phyloP scores from a whole-genome alignment of 2,329 filamentous ascomycete species.

The Fusarium sp. region DNA sequence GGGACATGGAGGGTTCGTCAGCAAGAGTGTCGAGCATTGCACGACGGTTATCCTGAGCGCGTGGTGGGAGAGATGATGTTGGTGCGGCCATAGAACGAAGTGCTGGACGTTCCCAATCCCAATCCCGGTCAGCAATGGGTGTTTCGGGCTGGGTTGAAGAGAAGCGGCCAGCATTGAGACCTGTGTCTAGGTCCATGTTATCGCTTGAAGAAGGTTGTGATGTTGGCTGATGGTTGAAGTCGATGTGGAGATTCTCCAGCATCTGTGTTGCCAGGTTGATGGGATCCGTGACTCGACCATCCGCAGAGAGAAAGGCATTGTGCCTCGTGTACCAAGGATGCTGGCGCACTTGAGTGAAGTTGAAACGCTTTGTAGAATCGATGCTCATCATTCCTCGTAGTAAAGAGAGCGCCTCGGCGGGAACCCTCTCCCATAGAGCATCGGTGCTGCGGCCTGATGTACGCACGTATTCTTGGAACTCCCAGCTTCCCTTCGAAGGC shows the following conservation, averaged over 20 bases:
- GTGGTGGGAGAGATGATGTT: conserved; percentile 53
- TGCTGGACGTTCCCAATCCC: conserved; percentile 88
- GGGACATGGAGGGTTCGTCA: conserved; percentile 88
- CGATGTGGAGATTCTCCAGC: conserved; percentile 91
- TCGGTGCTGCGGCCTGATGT: conserved; percentile 87
- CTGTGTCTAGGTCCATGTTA: conserved; percentile 79
- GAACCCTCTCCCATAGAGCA: conserved; percentile 86
- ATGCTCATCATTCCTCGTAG: conserved; percentile 94
- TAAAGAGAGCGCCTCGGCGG: conserved; percentile 81
- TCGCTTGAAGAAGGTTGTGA: conserved; percentile 61
- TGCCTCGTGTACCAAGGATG: conserved; percentile 95
- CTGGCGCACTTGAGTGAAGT: conserved; percentile 86
- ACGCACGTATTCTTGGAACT: conserved; percentile 89
- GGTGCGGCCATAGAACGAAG: conserved; percentile 66
- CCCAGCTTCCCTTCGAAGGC: conserved; percentile 87
- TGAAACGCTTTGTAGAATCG: conserved; percentile 81
- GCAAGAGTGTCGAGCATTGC: conserved; percentile 75
- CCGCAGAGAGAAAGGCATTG: conserved; percentile 81
- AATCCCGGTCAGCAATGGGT: conserved; percentile 79
- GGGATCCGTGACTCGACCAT: conserved; percentile 83
- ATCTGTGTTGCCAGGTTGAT: conserved; percentile 92
- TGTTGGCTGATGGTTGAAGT: conserved; percentile 80
- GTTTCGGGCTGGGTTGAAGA: conserved; percentile 90
- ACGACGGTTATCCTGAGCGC: conserved; percentile 54
- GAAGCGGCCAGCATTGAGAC: conserved; percentile 64